Percentiles rank a stretch among this genome's conserved stretches.
Evolutionary conservation across 2,329 filamentous ascomycete species (phyloP).

Genomic region (Verticillium longisporum): DNA sequence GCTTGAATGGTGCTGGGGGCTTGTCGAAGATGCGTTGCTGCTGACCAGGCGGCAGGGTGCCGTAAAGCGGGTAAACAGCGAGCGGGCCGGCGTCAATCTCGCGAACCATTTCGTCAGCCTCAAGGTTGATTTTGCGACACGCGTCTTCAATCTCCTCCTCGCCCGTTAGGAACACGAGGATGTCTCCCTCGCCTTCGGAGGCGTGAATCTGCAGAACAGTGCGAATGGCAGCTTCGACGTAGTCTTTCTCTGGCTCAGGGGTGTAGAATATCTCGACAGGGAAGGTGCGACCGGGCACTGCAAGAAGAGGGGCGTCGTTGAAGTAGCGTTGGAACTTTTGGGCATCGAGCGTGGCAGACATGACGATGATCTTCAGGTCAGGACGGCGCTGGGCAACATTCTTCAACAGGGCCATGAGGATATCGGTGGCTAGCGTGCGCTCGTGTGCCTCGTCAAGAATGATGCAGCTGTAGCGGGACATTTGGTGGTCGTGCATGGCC

Average conservation of each 20-base stretch:
- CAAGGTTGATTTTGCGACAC: constrained; percentile 81
- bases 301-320: constrained; percentile 84
- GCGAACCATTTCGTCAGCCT: constrained; percentile 84
- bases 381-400: constrained; percentile 74
- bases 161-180: constrained; percentile 90
- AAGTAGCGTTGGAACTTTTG: constrained; percentile 99
- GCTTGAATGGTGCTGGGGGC: constrained; percentile 64
- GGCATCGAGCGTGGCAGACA: constrained; percentile 95
- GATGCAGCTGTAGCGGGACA: constrained; percentile 91
- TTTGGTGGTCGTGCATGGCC: constrained; percentile 90
- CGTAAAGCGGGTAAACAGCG: constrained; percentile 88
- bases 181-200: constrained; percentile 84
- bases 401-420: constrained; percentile 94
- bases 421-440: constrained; percentile 92
- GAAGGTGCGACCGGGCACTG: constrained; percentile 90
- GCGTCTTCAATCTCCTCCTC: constrained; percentile 99
- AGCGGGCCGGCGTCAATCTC: constrained; percentile 90
- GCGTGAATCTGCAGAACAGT: constrained; percentile 97
- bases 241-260: constrained; percentile 90
- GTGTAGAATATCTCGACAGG: constrained; percentile 99
- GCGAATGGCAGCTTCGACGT: constrained; percentile 88
- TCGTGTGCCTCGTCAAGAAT: constrained; percentile 99
- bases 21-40: constrained; percentile 95
- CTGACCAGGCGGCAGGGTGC: constrained; percentile 82
- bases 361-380: constrained; percentile 97